Percentiles rank a stretch among this genome's conserved stretches.
Evolutionary conservation across 208 protist genomes (phyloP).

Genomic region (Trypanosoma avium): DNA sequence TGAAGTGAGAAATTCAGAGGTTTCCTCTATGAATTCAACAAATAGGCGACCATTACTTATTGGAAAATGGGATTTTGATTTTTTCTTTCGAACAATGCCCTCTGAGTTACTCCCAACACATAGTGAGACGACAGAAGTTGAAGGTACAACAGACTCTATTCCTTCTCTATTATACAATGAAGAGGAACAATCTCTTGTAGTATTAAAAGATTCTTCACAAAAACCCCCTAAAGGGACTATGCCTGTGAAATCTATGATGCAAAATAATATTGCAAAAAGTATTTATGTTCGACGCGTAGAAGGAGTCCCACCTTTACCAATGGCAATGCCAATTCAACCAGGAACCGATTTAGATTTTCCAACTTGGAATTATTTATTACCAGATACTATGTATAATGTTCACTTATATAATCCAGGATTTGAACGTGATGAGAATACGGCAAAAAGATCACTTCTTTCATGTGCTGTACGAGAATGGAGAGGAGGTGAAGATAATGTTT

Average conservation of each 20-base stretch:
- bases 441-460: slow-evolving; percentile 58
- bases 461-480: slow-evolving; percentile 60
- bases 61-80: slow-evolving; percentile 53
- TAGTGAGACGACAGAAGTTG: not conserved
- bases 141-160: not conserved
- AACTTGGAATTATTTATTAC: slow-evolving; percentile 68
- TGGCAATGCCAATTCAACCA: slow-evolving; percentile 39
- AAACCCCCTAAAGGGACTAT: not conserved
- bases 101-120: slow-evolving; percentile 15
- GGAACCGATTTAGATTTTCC: slow-evolving; percentile 76
- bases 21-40: too few species aligned
- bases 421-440: slow-evolving; percentile 52
- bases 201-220: slow-evolving; percentile 2
- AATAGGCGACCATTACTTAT: not conserved
- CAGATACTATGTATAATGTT: slow-evolving; percentile 66
- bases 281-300: slow-evolving; percentile 70
- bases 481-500: slow-evolving; percentile 43
- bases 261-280: slow-evolving; percentile 25
- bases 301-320: slow-evolving; percentile 57
- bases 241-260: slow-evolving; percentile 13
- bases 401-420: slow-evolving; percentile 84
- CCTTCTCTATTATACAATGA: slow-evolving; percentile 33
- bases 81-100: slow-evolving; percentile 45
- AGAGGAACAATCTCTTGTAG: slow-evolving; percentile 23
- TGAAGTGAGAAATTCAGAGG: too few species aligned